phyloP scores from a whole-genome alignment of 2,329 filamentous ascomycete species.

The Curvularia spicifera region DNA sequence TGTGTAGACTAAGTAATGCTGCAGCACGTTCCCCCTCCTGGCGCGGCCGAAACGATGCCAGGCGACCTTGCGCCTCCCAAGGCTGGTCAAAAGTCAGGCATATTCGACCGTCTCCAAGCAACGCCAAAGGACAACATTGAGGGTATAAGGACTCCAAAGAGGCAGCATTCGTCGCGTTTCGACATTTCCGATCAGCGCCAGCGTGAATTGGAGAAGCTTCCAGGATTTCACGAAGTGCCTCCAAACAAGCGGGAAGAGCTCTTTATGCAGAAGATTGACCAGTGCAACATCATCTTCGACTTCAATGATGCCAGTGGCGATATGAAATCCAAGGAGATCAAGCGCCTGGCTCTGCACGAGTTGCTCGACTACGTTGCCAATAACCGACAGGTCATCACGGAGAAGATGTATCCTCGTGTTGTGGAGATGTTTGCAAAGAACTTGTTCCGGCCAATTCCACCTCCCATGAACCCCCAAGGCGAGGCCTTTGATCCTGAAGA shows the following conservation, averaged over 20 bases:
- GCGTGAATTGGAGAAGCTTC: slow-evolving; percentile 93
- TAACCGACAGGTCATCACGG: slow-evolving; percentile 96
- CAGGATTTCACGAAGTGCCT: slow-evolving; percentile 96
- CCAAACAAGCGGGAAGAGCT: slow-evolving; percentile 93
- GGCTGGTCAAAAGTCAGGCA: slow-evolving; percentile 83
- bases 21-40: slow-evolving; percentile 89
- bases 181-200: slow-evolving; percentile 91
- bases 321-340: slow-evolving; percentile 99
- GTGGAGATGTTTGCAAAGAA: slow-evolving; percentile 99
- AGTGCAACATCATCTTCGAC: slow-evolving; percentile 99
- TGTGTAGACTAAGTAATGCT: slow-evolving; percentile 15
- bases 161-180: slow-evolving; percentile 96
- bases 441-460: slow-evolving; percentile 93
- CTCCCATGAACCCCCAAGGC: slow-evolving; percentile 95
- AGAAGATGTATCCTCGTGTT: slow-evolving; percentile 97
- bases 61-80: slow-evolving; percentile 95
- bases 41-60: slow-evolving; percentile 96
- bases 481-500: slow-evolving; percentile 99
- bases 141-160: slow-evolving; percentile 90
- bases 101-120: slow-evolving; percentile 87
- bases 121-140: slow-evolving; percentile 97
- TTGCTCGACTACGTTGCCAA: slow-evolving; percentile 98
- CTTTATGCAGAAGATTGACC: slow-evolving; percentile 99
- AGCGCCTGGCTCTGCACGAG: slow-evolving; percentile 92
- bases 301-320: slow-evolving; percentile 98